These are phyloP conservation scores for Gonium pectorale DNA, from an alignment of 139 green algal genomes.

Conservation along the genomic window DNA sequence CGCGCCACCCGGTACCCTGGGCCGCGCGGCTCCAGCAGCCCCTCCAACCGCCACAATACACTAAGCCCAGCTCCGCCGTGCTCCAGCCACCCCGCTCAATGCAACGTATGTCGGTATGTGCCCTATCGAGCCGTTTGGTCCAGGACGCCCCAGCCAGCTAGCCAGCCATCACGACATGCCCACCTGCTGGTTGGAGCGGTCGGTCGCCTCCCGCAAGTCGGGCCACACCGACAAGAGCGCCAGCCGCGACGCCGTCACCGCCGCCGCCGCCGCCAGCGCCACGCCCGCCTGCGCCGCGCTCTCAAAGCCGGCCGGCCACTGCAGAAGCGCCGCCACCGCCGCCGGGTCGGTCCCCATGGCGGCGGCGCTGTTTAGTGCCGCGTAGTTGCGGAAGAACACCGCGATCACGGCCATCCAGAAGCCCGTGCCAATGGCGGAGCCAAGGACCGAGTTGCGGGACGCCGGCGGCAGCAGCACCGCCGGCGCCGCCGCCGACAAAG, in stretches of 20 bases:
- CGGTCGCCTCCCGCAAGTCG: conserved; percentile 73
- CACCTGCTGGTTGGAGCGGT: conserved; percentile 79
- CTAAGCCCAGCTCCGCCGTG: too few relatives aligned
- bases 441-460: conserved; percentile 9
- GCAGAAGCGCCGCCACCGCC: conserved; percentile 52
- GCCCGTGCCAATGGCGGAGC: conserved; percentile 29
- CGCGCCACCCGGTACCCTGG: too few relatives aligned
- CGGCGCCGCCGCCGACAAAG: neutral
- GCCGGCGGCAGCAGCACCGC: conserved; percentile 20
- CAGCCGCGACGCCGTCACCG: conserved; percentile 70
- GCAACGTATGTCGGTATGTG: too few relatives aligned
- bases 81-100: too few relatives aligned
- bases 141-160: too few relatives aligned
- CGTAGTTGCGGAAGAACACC: conserved; percentile 51
- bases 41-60: too few relatives aligned
- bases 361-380: conserved; percentile 11
- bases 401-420: conserved; percentile 57
- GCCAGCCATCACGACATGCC: too few relatives aligned
- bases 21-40: too few relatives aligned
- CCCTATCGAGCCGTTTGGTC: too few relatives aligned
- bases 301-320: conserved; percentile 44
- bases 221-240: conserved; percentile 68
- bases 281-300: conserved; percentile 28
- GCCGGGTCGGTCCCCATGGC: conserved; percentile 54
- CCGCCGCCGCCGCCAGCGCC: conserved; percentile 55